Conservation (phyloP, 2,329 filamentous ascomycete genomes). For the Leptodontidium sp. region DNA sequence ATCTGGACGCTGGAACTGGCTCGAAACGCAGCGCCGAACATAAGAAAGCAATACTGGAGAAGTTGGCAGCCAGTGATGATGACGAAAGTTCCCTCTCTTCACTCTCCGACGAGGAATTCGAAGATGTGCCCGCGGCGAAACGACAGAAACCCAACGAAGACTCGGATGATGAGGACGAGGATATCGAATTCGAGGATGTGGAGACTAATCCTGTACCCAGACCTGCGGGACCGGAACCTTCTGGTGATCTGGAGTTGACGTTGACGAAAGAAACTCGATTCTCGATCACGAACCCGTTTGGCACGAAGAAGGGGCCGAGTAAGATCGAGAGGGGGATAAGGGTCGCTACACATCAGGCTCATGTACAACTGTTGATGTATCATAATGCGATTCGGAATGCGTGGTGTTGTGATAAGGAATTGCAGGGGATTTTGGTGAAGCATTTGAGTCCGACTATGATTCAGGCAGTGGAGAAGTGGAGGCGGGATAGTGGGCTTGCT, state of each 20-base stretch:
- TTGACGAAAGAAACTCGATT: conserved; percentile 66
- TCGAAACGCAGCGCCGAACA: conserved; percentile 51
- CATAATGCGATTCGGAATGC: conserved; percentile 87
- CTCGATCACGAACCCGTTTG: conserved; percentile 67
- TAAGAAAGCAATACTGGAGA: conserved; percentile 53
- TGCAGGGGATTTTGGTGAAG: conserved; percentile 80
- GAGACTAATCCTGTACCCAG: conserved; percentile 48
- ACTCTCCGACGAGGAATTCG: conserved; percentile 61
- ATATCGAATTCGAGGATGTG: conserved; percentile 70
- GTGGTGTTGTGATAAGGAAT: conserved; percentile 80
- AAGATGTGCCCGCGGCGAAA: conserved; percentile 56
- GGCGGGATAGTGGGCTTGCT: conserved; percentile 68
- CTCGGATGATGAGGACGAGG: conserved; percentile 59
- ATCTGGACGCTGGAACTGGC: conserved; percentile 57
- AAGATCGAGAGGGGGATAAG: conserved; percentile 85
- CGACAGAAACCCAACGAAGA: conserved; percentile 49
- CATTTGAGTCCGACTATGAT: conserved; percentile 68
- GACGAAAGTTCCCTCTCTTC: conserved; percentile 48
- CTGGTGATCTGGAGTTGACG: conserved; percentile 78
- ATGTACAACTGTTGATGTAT: conserved; percentile 87
- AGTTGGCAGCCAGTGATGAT: conserved; percentile 53
- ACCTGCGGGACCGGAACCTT: conserved; percentile 56
- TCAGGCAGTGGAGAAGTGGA: conserved; percentile 78
- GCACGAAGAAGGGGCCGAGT: conserved; percentile 81
- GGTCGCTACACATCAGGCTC: conserved; percentile 82